Percentiles rank a stretch among this genome's conserved stretches.
These are phyloP conservation scores for Chrysophaeum taylorii DNA, from an alignment of 352 stramenopile species.

Conservation along the genomic window DNA sequence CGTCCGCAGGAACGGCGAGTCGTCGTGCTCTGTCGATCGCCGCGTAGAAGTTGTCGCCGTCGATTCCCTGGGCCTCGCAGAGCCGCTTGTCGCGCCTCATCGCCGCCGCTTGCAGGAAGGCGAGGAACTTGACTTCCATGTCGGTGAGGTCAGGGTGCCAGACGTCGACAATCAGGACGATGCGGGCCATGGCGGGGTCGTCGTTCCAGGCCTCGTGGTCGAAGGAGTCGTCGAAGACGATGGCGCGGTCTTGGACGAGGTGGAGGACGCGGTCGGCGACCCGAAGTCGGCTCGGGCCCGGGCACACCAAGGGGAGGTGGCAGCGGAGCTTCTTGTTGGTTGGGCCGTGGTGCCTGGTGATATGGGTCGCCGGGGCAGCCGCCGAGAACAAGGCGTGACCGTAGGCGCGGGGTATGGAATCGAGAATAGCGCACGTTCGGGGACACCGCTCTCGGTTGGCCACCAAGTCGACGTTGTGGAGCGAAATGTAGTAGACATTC, in stretches of 20 bases:
- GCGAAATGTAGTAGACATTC: conserved; percentile 68
- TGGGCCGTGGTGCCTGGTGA: conserved; percentile 61
- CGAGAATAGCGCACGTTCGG: conserved; percentile 45
- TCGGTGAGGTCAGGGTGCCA: conserved; percentile 65
- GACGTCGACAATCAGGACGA: conserved; percentile 70
- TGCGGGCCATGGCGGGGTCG: conserved; percentile 35
- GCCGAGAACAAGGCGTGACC: conserved; percentile 70
- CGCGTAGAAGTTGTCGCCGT: background rate
- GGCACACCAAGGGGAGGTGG: conserved; percentile 67
- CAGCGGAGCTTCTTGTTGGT: conserved; percentile 78
- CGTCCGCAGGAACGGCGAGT: no score
- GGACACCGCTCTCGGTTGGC: conserved; percentile 54
- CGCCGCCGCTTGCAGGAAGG: conserved; percentile 1
- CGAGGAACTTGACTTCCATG: conserved; percentile 58
- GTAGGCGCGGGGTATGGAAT: conserved; percentile 51
- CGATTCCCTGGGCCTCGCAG: background rate
- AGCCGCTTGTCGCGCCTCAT: conserved; percentile 5
- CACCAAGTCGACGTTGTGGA: conserved; percentile 66
- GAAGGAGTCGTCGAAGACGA: conserved; percentile 86
- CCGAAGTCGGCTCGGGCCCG: conserved; percentile 16
- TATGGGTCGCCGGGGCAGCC: conserved; percentile 54
- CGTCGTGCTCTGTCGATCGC: conserved; percentile 1
- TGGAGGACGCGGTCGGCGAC: no score
- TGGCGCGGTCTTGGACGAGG: no score
- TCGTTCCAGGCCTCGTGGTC: conserved; percentile 68